Conservation (phyloP, 495 filamentous ascomycete genomes). For the Talaromyces liani region DNA sequence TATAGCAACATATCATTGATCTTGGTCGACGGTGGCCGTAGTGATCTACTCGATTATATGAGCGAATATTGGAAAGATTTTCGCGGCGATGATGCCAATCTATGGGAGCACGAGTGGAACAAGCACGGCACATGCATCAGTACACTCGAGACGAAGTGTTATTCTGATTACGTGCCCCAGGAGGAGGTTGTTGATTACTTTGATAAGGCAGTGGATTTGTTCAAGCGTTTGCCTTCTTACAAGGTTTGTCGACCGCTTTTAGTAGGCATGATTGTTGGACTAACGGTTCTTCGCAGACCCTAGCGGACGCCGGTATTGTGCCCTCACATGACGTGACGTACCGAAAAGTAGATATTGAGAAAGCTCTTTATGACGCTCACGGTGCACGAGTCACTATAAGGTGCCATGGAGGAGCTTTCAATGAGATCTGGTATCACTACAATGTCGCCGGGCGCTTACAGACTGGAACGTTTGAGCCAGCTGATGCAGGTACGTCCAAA, state of each 20-base stretch:
- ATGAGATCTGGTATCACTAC: slow-evolving; percentile 83
- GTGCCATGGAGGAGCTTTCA: slow-evolving; percentile 52
- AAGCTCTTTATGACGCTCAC: slow-evolving; percentile 53
- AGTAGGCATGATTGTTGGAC: background rate
- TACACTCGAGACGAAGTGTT: slow-evolving; percentile 64
- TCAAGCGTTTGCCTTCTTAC: slow-evolving; percentile 37
- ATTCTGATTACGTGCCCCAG: slow-evolving; percentile 53
- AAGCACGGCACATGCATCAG: slow-evolving; percentile 63
- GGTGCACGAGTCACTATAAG: slow-evolving; percentile 62
- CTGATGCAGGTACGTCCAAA: slow-evolving; percentile 42
- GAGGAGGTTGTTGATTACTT: slow-evolving; percentile 57
- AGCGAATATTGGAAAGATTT: slow-evolving; percentile 61
- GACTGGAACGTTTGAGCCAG: slow-evolving; percentile 64
- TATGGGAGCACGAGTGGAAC: slow-evolving; percentile 79
- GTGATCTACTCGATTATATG: slow-evolving; percentile 61
- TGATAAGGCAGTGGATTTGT: slow-evolving; percentile 48
- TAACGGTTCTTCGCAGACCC: slow-evolving; percentile 19
- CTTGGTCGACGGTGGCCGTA: slow-evolving; percentile 47
- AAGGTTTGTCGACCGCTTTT: slow-evolving; percentile 20
- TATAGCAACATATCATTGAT: slow-evolving; percentile 62
- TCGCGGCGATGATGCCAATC: slow-evolving; percentile 50
- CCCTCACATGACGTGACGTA: slow-evolving; percentile 46
- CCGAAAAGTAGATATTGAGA: slow-evolving; percentile 52
- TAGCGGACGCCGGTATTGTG: slow-evolving; percentile 41
- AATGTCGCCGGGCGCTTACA: slow-evolving; percentile 72